Base-by-base conservation (phyloP, 2,329 filamentous ascomycete species). In the Phyllosticta citribraziliensis region DNA sequence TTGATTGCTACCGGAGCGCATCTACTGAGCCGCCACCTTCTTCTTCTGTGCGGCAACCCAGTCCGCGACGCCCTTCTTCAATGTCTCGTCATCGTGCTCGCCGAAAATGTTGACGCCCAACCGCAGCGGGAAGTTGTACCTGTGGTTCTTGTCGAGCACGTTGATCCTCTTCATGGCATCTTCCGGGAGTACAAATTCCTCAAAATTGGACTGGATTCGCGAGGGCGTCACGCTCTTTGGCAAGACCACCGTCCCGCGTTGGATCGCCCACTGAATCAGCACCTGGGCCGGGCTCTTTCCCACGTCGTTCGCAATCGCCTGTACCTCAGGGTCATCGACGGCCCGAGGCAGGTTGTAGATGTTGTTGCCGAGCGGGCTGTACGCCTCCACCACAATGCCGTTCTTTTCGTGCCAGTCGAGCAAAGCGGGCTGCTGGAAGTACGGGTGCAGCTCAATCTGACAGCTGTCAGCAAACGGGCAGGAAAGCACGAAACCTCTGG, bases 251-350 rank as follows among this genome's bases (percentile, higher is more conserved):
- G 94, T 79, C 30, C 85, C 85, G 56, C 68, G 82, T 80, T 95
- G 90, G 19, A 91, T 95, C 19, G 90, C 85, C 91, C 91, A 96
- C 68, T 91, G 84, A 67, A 96, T 81, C 64, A 96, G 81, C 30
- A 96, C 81, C 81, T 96, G 91, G 17, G 89, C 88, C 5, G 89
- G 81, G 9, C 85, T 84, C 80, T 88, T 90, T 72, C 78, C 78
- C 65, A 89, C 79, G 78, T 88, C 90, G 69, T 80, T 74, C n/a
- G 89, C 86, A 64, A 91, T 81, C 55, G 68, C 72, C 67, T 81
- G 84, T 73, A 96, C 80, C 58, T 80, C 75, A n/a, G 82, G 75
- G 73, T 90, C 82, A 70, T 91, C 81, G 72, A 95, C 87, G 62
- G 95, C 81, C 60, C 88, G 82, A 14, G 84, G 80, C 27, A 61